These are phyloP conservation scores for Neonothopanus nambi DNA, from an alignment of 1,284 basidiomycete species.

Conservation along the genomic window DNA sequence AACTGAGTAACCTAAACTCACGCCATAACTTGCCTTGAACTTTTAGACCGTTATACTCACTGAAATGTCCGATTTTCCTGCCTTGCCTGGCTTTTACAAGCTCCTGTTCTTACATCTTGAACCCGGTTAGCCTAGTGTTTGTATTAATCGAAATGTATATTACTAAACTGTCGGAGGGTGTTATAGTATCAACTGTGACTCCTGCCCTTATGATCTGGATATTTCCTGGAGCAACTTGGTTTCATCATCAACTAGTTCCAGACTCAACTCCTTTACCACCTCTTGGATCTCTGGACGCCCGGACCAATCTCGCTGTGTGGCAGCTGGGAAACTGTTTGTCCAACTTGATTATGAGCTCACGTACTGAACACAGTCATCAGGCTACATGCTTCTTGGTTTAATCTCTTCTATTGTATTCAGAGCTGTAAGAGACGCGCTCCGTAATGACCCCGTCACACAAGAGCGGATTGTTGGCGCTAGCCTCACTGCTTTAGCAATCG, in stretches of 20 bases:
- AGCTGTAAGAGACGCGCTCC: constrained; percentile 63
- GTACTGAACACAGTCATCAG: constrained; percentile 34
- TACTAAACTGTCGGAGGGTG: neutral
- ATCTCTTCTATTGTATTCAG: constrained; percentile 72
- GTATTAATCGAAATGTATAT: constrained; percentile 4
- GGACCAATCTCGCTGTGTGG: constrained; percentile 68
- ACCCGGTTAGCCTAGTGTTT: constrained; percentile 47
- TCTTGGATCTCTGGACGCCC: constrained; percentile 40
- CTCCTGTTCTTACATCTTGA: constrained; percentile 70
- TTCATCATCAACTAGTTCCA: constrained; percentile 69
- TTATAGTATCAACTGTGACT: constrained; percentile 55
- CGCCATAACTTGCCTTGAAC: constrained; percentile 13
- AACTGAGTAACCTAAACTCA: constrained; percentile 5
- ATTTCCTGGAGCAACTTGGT: constrained; percentile 68
- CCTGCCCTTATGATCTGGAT: constrained; percentile 62
- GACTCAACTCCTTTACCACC: constrained; percentile 32
- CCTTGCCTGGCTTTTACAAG: constrained; percentile 68
- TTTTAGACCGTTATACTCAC: neutral
- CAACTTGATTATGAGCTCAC: neutral
- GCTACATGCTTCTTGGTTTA: constrained; percentile 67
- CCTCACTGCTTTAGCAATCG: constrained; percentile 66
- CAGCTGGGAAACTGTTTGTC: constrained; percentile 70
- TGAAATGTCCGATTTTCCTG: constrained; percentile 49
- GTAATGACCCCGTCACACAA: constrained; percentile 60
- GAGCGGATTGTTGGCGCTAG: constrained; percentile 69